Base-by-base conservation (phyloP, 495 filamentous ascomycete genomes). In the Ramalina peruviana region DNA sequence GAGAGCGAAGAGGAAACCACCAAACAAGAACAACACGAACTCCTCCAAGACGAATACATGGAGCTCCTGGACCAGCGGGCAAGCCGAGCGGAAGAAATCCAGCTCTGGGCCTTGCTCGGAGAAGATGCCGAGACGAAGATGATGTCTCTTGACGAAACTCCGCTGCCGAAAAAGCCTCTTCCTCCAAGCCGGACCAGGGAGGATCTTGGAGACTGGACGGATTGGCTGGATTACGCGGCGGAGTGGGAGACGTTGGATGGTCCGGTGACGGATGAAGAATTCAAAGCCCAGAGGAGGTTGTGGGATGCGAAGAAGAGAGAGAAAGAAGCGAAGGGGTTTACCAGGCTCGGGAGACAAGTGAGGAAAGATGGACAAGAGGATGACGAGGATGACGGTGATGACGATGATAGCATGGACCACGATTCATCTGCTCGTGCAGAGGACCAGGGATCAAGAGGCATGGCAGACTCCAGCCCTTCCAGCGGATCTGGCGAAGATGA, bases 31-130 rank as follows among this genome's bases (percentile, higher is more conserved):
- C 52, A 48, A 23, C 43, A 56, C 0, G 67, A 69, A 51, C 57
- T 62, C 11, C 57, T 46, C 5, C 63, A 72, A 46, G 74, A 82
- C 42, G 64, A 60, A 0, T 72, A 81, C 45, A 67, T 75, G 0
- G 79, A 83, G 50, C 50, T 49, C 0, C 45, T 73, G 5, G 83
- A 89, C 54, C 60, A 55, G 20, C 58, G 69, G 52, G 58, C 64
- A 13, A 74, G 74, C 51, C 65, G 58, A 13, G 45, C 55, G 7
- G 81, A 83, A 60, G 82, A 88, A 63, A 57, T 59, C 36, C 54
- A 60, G 12, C 50, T 87, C 10, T 82, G 79, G 76, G 51, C 53
- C 0, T 36, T 80, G 10, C 59, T 88, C 11, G 63, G 61, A 19
- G 59, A 53, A 36, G 45, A 53, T 42, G 50, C 52, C 5, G 27